Evolutionary conservation across 441 rosid species (phyloP), one percentile per base, ranked within the genome.

Genomic region (Brassica balearica): DNA sequence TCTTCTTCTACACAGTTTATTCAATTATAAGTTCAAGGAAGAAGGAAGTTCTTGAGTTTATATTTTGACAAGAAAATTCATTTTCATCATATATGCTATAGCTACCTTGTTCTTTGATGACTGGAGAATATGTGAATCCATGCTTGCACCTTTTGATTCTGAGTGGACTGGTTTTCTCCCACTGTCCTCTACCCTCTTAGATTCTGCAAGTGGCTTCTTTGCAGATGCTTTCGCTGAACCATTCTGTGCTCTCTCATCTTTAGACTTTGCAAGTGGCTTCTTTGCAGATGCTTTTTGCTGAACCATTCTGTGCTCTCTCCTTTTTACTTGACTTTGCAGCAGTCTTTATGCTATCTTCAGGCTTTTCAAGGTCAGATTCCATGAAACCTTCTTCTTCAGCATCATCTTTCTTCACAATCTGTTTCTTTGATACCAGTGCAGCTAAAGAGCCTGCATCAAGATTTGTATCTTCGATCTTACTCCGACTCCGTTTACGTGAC

Each of bases 101-200:
- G 46, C 7, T 8, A 41, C 95, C 93, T 80, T 85, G 77, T 23
- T 64, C 46, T 56, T 76, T 48, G 86, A 76, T 55, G 79, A 75
- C 73, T 65, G 81, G 29, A 72, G 3, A 59, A 32, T 55, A 64
- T 55, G 63, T 3, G 63, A 76, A 70, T 67, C 74, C 53, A 65
- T 69, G 71, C 80, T 20, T 74, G 66, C 56, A 66, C 46, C 62
- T 69, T 60, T 73, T 72, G 59, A 59, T 29, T 51, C 74, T 62
- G 29, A 36, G 41, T 69, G 76, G 68, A 38, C 65, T 60, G 69
- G 5, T 51, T 59, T 68, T 71, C 0, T 81, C 14, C 51, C 73
- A 27, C 46, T 60, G 29, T 17, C 17, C 48, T 65, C 79, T 69
- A 74, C 76, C 27, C n/a, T 29, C 65, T 77, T 81, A 27, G 48